A percentile compares a stretch with the other conserved stretches of the same genome.
These are phyloP conservation scores for Potentilla sterilis DNA, from an alignment of 306 rosid genomes.

Conservation along the genomic window DNA sequence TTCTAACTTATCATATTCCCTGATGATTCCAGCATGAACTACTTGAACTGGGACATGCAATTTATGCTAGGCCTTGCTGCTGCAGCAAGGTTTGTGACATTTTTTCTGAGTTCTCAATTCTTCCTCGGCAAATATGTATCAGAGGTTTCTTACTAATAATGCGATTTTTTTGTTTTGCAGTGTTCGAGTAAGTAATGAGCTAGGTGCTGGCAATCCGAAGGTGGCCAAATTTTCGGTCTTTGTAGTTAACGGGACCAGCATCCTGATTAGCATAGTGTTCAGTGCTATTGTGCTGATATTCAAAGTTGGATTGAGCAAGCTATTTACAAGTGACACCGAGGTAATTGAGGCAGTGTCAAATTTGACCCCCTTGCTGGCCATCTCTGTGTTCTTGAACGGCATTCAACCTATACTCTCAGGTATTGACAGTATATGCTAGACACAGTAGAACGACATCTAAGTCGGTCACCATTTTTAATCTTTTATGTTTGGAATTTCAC, in stretches of 20 bases:
- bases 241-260: constrained; percentile 63
- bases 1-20: not conserved
- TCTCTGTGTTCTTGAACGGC: constrained; percentile 71
- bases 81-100: constrained; percentile 58
- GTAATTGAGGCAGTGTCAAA: constrained; percentile 50
- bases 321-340: constrained; percentile 52
- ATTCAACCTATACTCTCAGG: constrained; percentile 61
- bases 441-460: not conserved
- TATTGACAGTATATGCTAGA: not conserved
- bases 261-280: constrained; percentile 50
- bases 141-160: not conserved
- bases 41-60: constrained; percentile 69
- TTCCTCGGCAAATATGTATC: not conserved
- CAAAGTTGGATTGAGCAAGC: constrained; percentile 51
- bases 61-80: constrained; percentile 69
- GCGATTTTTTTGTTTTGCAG: constrained; percentile 30
- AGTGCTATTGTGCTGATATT: constrained; percentile 43
- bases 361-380: constrained; percentile 64
- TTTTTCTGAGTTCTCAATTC: not conserved
- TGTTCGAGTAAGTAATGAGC: constrained; percentile 66
- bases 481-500: constrained; percentile 10
- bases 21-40: constrained; percentile 52
- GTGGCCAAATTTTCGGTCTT: constrained; percentile 58
- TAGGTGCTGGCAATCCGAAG: constrained; percentile 69
- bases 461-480: not conserved